A percentile compares a stretch with the other conserved stretches of the same genome.
Evolutionary conservation across 1,284 basidiomycete genomes (phyloP).

Genomic region (Trichosporon coremiiforme): DNA sequence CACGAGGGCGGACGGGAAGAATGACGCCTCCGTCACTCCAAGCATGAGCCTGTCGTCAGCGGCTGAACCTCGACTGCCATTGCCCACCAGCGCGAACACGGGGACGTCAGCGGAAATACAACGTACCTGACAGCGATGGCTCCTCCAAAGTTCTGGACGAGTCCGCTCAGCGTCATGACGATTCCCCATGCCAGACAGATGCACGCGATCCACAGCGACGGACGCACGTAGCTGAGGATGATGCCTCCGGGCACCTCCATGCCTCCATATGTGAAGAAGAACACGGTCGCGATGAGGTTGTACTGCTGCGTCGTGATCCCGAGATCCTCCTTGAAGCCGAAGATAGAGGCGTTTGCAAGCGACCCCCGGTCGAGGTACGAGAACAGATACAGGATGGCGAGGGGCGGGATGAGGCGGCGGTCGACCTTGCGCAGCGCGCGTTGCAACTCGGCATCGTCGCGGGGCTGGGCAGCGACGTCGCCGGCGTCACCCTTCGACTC

Average conservation of each 20-base stretch:
- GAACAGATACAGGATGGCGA: conserved; percentile 44
- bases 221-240: conserved; percentile 31
- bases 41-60: conserved; percentile 21
- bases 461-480: neutral
- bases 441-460: conserved; percentile 22
- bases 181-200: conserved; percentile 57
- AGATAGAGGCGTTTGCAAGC: conserved; percentile 31
- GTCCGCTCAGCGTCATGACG: conserved; percentile 64
- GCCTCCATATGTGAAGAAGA: conserved; percentile 33
- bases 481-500: neutral
- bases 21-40: conserved; percentile 31
- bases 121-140: conserved; percentile 22
- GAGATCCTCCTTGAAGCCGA: conserved; percentile 30
- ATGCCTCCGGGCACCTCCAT: conserved; percentile 32
- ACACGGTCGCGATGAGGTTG: conserved; percentile 34
- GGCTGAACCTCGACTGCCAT: neutral
- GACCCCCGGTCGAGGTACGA: conserved; percentile 39
- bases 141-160: conserved; percentile 59
- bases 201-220: conserved; percentile 55
- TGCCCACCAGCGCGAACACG: too few species aligned
- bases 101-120: too few species aligned
- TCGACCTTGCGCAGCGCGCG: conserved; percentile 35
- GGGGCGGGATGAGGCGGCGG: conserved; percentile 41
- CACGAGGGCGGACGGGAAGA: conserved; percentile 39
- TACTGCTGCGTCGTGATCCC: conserved; percentile 28